Conservation (phyloP, 2,329 filamentous ascomycete genomes). For the Talaromyces sp. region DNA sequence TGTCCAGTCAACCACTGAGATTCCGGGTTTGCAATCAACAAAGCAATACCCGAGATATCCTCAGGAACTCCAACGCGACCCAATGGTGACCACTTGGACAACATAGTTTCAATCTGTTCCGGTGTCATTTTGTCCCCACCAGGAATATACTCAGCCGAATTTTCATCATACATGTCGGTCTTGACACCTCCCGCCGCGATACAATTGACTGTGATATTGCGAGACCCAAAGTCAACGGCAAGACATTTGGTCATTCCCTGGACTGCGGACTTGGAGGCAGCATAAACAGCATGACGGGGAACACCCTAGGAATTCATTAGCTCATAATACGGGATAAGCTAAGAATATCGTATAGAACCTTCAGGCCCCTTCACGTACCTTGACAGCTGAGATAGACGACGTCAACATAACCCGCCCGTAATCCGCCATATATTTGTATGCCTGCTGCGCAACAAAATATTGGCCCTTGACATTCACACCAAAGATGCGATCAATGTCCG, state of each 20-base stretch:
- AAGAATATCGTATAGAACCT: background rate
- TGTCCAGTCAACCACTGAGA: conserved; percentile 30
- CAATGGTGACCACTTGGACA: conserved; percentile 27
- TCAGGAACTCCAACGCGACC: conserved; percentile 21
- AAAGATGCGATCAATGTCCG: conserved; percentile 25
- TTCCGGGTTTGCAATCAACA: conserved; percentile 26
- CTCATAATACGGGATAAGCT: background rate
- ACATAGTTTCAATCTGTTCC: conserved; percentile 19
- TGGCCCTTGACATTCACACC: conserved; percentile 27
- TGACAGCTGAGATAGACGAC: conserved; percentile 26
- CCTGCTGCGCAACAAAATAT: conserved; percentile 27
- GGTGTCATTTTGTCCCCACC: conserved; percentile 22
- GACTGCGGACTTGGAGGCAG: conserved; percentile 26
- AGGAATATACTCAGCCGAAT: conserved; percentile 23
- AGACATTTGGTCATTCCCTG: conserved; percentile 28
- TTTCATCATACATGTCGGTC: conserved; percentile 27
- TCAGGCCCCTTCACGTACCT: conserved; percentile 12
- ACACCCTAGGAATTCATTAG: conserved; percentile 16
- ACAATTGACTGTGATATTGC: conserved; percentile 27
- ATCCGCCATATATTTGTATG: conserved; percentile 23
- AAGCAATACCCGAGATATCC: conserved; percentile 23
- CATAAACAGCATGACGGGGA: conserved; percentile 23
- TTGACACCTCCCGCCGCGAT: conserved; percentile 28
- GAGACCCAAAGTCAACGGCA: conserved; percentile 24
- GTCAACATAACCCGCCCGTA: conserved; percentile 24